Evolutionary conservation across 495 filamentous ascomycete species (phyloP).

Genomic region (Symbiotaphrina buchneri): DNA sequence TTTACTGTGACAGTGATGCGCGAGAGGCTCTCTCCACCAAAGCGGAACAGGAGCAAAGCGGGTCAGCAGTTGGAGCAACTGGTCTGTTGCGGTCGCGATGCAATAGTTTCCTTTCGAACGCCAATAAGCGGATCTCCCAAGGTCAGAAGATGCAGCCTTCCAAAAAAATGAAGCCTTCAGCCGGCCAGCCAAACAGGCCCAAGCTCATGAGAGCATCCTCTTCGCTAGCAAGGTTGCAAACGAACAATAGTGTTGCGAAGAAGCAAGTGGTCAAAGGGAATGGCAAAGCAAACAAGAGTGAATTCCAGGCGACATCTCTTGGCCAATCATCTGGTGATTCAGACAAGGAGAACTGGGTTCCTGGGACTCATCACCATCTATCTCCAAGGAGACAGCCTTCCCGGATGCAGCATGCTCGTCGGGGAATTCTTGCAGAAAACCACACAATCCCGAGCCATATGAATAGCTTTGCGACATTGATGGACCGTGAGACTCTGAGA

Average conservation of each 20-base stretch:
- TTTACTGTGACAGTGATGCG: constrained; percentile 50
- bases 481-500: neutral
- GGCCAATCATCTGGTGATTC: constrained; percentile 33
- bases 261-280: constrained; percentile 5
- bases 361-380: constrained; percentile 21
- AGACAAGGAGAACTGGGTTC: constrained; percentile 87
- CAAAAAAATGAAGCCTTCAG: constrained; percentile 18
- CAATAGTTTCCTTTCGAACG: constrained; percentile 24
- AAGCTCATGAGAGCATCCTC: constrained; percentile 41
- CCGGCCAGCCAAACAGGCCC: constrained; percentile 1
- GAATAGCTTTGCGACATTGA: neutral
- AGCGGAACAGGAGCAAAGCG: constrained; percentile 46
- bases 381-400: constrained; percentile 3
- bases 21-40: constrained; percentile 48
- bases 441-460: neutral
- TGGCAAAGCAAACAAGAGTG: neutral
- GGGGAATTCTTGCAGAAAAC: constrained; percentile 5
- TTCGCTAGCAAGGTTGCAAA: constrained; percentile 45
- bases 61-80: constrained; percentile 50
- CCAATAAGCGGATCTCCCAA: constrained; percentile 34
- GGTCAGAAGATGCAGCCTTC: constrained; percentile 20
- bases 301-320: neutral
- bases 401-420: constrained; percentile 8
- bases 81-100: constrained; percentile 43
- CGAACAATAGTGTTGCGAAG: constrained; percentile 9